Conservation (phyloP, 2,329 filamentous ascomycete genomes). For the Neurospora crassa region DNA sequence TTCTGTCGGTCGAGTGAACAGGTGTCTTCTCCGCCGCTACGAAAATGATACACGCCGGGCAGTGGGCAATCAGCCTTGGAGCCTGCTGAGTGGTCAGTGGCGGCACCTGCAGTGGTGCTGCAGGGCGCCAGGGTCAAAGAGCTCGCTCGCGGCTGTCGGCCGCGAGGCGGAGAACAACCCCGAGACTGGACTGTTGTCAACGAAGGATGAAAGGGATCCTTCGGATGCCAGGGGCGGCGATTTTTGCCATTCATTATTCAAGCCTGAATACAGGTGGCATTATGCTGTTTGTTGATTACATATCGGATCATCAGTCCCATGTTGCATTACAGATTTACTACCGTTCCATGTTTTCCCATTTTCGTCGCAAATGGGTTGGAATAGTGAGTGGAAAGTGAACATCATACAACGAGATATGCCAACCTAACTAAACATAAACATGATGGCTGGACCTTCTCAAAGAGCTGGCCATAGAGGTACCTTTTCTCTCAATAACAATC, state of each 20-base stretch:
- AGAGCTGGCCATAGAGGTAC: neutral
- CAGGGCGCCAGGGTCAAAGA: neutral
- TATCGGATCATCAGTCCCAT: neutral
- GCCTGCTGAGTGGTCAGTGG: neutral
- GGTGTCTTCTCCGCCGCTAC: conserved; percentile 17
- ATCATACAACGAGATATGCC: neutral
- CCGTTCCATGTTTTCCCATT: neutral
- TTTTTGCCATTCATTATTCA: neutral
- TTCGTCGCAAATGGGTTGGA: neutral
- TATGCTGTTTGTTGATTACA: neutral
- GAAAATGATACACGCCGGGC: neutral
- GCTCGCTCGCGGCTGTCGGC: neutral
- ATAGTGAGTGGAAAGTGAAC: neutral
- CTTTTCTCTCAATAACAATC: neutral
- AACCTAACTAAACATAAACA: neutral
- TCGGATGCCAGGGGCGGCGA: neutral
- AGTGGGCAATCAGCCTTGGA: neutral
- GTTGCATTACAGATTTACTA: neutral
- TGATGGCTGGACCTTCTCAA: neutral
- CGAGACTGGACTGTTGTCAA: neutral
- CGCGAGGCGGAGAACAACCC: neutral
- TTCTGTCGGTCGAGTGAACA: conserved; percentile 14
- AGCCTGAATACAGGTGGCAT: neutral
- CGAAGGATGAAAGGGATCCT: neutral
- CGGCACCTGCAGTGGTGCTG: neutral